Conservation (phyloP, 129 eudicot species). For the Silybum marianum region DNA sequence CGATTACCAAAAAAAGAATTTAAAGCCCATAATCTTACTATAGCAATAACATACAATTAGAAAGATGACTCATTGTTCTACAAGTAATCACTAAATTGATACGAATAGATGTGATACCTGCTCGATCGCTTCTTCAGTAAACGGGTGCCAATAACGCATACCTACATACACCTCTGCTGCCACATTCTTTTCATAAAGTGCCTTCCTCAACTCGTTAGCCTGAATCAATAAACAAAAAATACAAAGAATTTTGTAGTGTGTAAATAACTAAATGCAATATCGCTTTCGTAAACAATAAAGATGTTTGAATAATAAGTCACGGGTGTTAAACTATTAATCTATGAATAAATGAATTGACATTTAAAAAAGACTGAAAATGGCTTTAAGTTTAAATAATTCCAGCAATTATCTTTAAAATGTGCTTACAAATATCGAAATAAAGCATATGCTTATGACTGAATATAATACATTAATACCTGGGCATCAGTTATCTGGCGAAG, state of each 20-base stretch:
- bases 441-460: not conserved
- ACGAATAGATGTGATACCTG: conserved; percentile 49
- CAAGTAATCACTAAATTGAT: not conserved
- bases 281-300: not conserved
- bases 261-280: not conserved
- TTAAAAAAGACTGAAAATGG: not conserved
- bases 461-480: conserved; percentile 86
- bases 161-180: conserved; percentile 98
- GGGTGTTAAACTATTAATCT: not conserved
- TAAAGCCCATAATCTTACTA: no score
- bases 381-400: not conserved
- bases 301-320: no score
- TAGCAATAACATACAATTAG: no score
- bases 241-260: not conserved
- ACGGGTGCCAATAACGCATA: conserved; percentile 99
- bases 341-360: not conserved
- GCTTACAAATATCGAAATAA: not conserved
- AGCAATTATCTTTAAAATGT: not conserved
- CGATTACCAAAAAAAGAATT: not conserved
- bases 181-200: conserved; percentile 78
- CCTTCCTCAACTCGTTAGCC: conserved; percentile 93
- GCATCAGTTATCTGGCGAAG: conserved; percentile 94
- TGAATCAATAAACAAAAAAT: conserved; percentile 26
- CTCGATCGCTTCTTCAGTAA: conserved; percentile 97
- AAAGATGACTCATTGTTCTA: not conserved